Percentiles rank a stretch among this genome's conserved stretches.
Conservation (phyloP, 208 protist species). For the Wallacemonas sp. region DNA sequence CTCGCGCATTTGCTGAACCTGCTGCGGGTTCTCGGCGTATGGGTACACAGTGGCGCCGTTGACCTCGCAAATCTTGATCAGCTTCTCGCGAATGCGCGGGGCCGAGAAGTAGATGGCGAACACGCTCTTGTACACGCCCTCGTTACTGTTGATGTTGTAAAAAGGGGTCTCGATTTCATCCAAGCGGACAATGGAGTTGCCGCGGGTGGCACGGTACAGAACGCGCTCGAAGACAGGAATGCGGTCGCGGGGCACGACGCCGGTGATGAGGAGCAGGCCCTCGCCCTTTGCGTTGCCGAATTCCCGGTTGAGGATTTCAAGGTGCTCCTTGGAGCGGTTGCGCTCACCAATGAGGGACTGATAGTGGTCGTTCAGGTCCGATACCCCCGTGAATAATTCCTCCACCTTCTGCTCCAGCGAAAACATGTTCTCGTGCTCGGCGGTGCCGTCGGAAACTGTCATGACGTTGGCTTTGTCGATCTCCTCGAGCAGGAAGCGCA, state of each 20-base stretch:
- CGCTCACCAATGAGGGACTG: conserved; percentile 79
- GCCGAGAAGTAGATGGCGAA: conserved; percentile 98
- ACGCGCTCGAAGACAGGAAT: conserved; percentile 92
- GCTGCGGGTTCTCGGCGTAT: conserved; percentile 88
- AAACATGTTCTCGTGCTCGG: conserved; percentile 75
- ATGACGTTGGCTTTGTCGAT: conserved; percentile 75
- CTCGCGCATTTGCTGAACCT: conserved; percentile 67
- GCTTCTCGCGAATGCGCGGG: conserved; percentile 80
- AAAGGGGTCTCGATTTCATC: conserved; percentile 90
- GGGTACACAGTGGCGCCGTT: conserved; percentile 95
- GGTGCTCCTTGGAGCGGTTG: conserved; percentile 77
- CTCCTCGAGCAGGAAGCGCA: conserved; percentile 94
- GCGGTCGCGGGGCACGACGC: conserved; percentile 91
- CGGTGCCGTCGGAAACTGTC: conserved; percentile 30
- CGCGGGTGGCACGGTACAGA: conserved; percentile 94
- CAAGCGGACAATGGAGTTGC: conserved; percentile 95
- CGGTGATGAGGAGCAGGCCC: conserved; percentile 90
- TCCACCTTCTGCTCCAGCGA: conserved; percentile 91
- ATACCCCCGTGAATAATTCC: conserved; percentile 90
- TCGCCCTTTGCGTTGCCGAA: conserved; percentile 56
- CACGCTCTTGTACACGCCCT: conserved; percentile 91
- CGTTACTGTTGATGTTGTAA: conserved; percentile 78
- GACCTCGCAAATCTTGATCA: conserved; percentile 96
- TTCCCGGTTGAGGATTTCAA: conserved; percentile 75
- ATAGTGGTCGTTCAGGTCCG: conserved; percentile 90